These are phyloP conservation scores for Scleroderma citrinum DNA, from an alignment of 768 basidiomycete genomes.

Conservation along the genomic window DNA sequence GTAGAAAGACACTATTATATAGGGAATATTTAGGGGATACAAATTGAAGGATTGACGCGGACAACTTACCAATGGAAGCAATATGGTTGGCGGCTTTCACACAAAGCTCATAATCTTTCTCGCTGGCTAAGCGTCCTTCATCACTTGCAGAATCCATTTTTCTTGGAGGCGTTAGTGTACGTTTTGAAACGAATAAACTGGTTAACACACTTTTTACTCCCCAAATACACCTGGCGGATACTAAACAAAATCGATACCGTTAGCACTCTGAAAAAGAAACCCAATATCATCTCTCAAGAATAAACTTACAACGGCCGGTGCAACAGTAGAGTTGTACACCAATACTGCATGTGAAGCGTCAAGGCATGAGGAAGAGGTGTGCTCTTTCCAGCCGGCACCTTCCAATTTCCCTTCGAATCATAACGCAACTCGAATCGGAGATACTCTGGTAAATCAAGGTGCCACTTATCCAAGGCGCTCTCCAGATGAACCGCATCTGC, in stretches of 20 bases:
- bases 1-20: slow-evolving; percentile 46
- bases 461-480: slow-evolving; percentile 66
- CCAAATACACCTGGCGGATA: slow-evolving; percentile 22
- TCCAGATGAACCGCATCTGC: slow-evolving; percentile 54
- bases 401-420: slow-evolving; percentile 29
- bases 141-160: slow-evolving; percentile 42
- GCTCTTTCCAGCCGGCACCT: slow-evolving; percentile 16
- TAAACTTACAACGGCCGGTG: slow-evolving; percentile 72
- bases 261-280: not conserved
- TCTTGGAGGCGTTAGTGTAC: not conserved
- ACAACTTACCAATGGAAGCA: slow-evolving; percentile 52
- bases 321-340: slow-evolving; percentile 69
- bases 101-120: slow-evolving; percentile 68
- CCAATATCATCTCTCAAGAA: not conserved
- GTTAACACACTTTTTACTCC: slow-evolving; percentile 34
- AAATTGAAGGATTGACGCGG: not conserved
- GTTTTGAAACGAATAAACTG: not conserved
- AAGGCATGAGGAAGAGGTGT: slow-evolving; percentile 58
- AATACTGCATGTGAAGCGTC: slow-evolving; percentile 81
- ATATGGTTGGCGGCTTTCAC: slow-evolving; percentile 76
- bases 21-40: not conserved
- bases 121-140: slow-evolving; percentile 48
- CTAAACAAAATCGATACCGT: slow-evolving; percentile 8
- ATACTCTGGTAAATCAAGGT: slow-evolving; percentile 61
- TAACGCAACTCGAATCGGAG: slow-evolving; percentile 54